Evolutionary conservation across 805 yeast species (phyloP).

Genomic region (Tetrapisispora iriomotensis): DNA sequence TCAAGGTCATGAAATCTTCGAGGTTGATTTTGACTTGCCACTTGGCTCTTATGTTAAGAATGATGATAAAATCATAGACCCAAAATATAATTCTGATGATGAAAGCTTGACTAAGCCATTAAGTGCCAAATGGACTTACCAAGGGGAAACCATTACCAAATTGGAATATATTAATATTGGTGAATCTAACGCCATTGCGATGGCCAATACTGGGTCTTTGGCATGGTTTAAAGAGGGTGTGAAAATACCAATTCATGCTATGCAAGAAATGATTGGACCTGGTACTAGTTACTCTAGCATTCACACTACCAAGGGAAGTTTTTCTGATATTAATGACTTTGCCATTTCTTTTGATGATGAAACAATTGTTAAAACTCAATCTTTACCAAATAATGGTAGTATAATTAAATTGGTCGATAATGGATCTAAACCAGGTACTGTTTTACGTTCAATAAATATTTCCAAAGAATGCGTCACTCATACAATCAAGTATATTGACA

Average conservation of each 20-base stretch:
- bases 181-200: slow-evolving; percentile 26
- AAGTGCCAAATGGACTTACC: slow-evolving; percentile 21
- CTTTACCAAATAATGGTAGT: slow-evolving; percentile 6
- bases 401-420: slow-evolving; percentile 20
- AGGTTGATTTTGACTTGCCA: slow-evolving; percentile 22
- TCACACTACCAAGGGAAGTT: background rate
- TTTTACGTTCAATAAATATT: slow-evolving; percentile 14
- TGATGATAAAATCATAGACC: background rate
- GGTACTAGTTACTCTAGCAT: slow-evolving; percentile 4
- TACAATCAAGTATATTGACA: slow-evolving; percentile 17
- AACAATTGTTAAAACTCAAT: slow-evolving; percentile 15
- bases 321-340: slow-evolving; percentile 11
- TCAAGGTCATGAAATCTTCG: slow-evolving; percentile 22
- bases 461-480: slow-evolving; percentile 13
- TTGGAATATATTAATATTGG: slow-evolving; percentile 11
- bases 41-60: slow-evolving; percentile 14
- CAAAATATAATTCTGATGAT: slow-evolving; percentile 33
- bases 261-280: slow-evolving; percentile 19
- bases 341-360: slow-evolving; percentile 16
- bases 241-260: slow-evolving; percentile 16
- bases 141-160: slow-evolving; percentile 21
- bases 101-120: slow-evolving; percentile 6
- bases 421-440: slow-evolving; percentile 15
- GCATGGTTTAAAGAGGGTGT: slow-evolving; percentile 26
- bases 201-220: slow-evolving; percentile 23